Evolutionary conservation across 1,284 basidiomycete genomes (phyloP).

Genomic region (Boletus smithii): DNA sequence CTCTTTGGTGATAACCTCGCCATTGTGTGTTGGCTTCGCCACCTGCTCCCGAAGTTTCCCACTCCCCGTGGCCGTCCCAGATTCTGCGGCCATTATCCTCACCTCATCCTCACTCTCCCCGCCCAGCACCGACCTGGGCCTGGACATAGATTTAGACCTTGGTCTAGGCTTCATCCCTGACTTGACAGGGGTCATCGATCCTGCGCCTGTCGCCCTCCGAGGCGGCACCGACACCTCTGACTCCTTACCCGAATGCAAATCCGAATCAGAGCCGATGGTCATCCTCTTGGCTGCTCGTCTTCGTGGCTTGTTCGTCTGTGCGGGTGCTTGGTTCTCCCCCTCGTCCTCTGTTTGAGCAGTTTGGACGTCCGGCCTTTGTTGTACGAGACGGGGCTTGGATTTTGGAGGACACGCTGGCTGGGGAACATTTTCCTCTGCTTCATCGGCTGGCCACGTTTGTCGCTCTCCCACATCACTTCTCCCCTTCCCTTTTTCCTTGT

Average conservation of each 20-base stretch:
- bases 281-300: neutral
- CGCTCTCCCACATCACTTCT: neutral
- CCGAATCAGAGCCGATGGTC: conserved; percentile 2
- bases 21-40: neutral
- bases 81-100: neutral
- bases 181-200: conserved; percentile 24
- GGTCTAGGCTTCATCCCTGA: conserved; percentile 30
- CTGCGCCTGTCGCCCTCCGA: conserved; percentile 6
- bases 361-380: neutral
- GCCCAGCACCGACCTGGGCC: neutral
- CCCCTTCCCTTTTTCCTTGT: neutral
- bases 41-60: neutral
- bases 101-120: conserved; percentile 7
- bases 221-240: conserved; percentile 16
- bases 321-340: neutral
- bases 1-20: neutral
- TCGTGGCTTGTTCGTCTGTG: neutral
- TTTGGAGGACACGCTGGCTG: neutral
- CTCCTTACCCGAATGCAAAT: neutral
- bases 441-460: neutral
- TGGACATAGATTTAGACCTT: conserved; percentile 10
- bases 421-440: neutral
- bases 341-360: neutral
- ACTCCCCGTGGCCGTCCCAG: neutral
- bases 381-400: neutral